Evolutionary conservation across 495 filamentous ascomycete genomes (phyloP).

Genomic region (Lasiosphaeria miniovina): DNA sequence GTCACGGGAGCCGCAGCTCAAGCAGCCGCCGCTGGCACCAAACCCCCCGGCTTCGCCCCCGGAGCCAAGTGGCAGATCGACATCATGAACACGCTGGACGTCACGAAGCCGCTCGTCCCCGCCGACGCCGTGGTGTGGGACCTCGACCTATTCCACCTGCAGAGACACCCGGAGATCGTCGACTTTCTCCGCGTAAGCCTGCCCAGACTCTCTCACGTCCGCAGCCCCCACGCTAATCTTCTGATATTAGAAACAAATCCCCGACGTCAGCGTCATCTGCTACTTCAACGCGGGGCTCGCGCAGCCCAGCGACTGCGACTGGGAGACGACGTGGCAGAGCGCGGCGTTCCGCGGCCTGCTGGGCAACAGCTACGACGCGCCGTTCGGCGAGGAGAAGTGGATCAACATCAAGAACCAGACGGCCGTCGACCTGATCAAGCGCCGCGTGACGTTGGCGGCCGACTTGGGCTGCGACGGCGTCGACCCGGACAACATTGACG

Average conservation of each 20-base stretch:
- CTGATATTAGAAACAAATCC: constrained; percentile 3
- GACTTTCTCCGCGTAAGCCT: constrained; percentile 16
- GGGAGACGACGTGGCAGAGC: constrained; percentile 4
- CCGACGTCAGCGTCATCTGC: constrained; percentile 7
- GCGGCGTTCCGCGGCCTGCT: constrained; percentile 1
- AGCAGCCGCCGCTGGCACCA: neutral
- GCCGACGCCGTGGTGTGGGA: constrained; percentile 27
- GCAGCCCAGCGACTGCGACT: constrained; percentile 10
- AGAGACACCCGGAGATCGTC: constrained; percentile 15
- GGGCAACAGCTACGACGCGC: constrained; percentile 12
- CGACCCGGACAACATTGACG: constrained; percentile 72
- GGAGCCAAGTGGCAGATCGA: constrained; percentile 26
- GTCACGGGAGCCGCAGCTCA: constrained; percentile 5
- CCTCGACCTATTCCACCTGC: constrained; percentile 22
- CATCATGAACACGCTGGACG: constrained; percentile 30
- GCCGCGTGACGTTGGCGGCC: constrained; percentile 53
- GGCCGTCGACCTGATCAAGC: constrained; percentile 56
- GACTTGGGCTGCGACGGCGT: constrained; percentile 65
- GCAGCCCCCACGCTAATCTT: neutral
- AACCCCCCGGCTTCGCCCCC: constrained; percentile 6
- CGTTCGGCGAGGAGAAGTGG: constrained; percentile 41
- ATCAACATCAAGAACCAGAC: constrained; percentile 53
- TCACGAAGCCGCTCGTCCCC: constrained; percentile 10
- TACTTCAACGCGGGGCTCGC: constrained; percentile 13
- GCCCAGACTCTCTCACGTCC: neutral